Base-by-base conservation (phyloP, 768 basidiomycete species). In the Hericium rajendrae region DNA sequence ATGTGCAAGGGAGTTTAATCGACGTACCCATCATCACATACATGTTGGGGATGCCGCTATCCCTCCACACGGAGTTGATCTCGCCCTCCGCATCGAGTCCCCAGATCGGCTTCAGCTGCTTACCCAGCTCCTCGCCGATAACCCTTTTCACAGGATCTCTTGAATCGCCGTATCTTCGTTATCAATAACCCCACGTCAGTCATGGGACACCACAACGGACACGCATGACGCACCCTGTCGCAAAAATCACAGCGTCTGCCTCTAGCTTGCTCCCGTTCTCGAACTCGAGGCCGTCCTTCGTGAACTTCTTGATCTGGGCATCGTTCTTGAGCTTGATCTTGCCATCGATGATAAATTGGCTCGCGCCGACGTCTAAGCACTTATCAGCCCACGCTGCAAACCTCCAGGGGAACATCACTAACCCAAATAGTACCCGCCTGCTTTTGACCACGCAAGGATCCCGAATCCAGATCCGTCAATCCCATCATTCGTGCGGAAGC, bases 361-460 rank as follows among this genome's bases (percentile, higher is more conserved):
- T 73, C 38, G 72, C 71, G 41, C 74, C 72, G 38, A 72, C 72
- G 32, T 76, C 76, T 76, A 51, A 43, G 22, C 38, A 51, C 32
- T 9, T n/a, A 53, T 28, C 6, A 24, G 41, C 6, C 3, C 18
- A 16, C 16, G 51, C 40, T 40, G 53, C 39, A 32, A 46, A 53
- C 16, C 26, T 28, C 20, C 26, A 24, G 16, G 6, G 22, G 15
- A 2, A 38, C 16, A 16, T 4, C 11, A 58, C 71, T 24, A 57
- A 80, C 86, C 84, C 1, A 86, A 70, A 68, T 88, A 88, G 67
- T 84, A 88, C 6, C 87, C 83, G 41, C 83, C 82, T 1, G 68
- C 77, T 48, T 69, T 73, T 4, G 60, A 64, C 69, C 73, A 80
- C 9, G 73, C 76, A 18, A 79, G 67, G 24, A 78, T 66, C 4